Percentiles rank a stretch among this genome's conserved stretches.
These are phyloP conservation scores for Chrysanthemum makinoi DNA, from an alignment of 129 eudicot genomes.

Conservation along the genomic window DNA sequence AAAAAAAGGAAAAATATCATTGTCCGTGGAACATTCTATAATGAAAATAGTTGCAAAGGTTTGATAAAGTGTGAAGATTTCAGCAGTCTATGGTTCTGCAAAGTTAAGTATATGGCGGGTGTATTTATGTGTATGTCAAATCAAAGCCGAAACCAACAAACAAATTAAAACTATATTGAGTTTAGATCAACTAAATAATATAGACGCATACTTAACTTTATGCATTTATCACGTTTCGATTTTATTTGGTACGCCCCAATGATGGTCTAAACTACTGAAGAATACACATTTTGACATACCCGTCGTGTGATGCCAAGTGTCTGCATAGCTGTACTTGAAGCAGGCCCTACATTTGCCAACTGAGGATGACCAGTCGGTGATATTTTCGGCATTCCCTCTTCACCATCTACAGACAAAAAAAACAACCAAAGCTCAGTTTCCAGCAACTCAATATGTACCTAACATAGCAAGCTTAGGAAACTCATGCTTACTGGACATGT, in stretches of 20 bases:
- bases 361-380: constrained; percentile 41
- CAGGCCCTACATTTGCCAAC: constrained; percentile 50
- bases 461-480: constrained; percentile 25
- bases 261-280: no score
- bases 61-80: no score
- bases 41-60: not conserved
- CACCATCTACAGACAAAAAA: constrained; percentile 42
- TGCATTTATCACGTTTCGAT: no score
- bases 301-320: constrained; percentile 60
- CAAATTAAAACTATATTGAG: no score
- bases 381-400: constrained; percentile 34
- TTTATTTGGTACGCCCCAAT: no score
- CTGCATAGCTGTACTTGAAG: constrained; percentile 74
- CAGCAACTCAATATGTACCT: constrained; percentile 10
- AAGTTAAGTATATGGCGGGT: no score
- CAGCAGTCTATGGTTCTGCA: no score
- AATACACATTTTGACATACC: constrained; percentile 37
- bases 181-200: no score
- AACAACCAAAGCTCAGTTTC: constrained; percentile 8
- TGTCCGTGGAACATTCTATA: constrained; percentile 6
- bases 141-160: no score
- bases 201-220: no score
- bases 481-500: constrained; percentile 27
- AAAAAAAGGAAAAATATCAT: not conserved
- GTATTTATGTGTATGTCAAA: no score